Evolutionary conservation across 345 rosid genomes (phyloP).

Genomic region (Leavenworthia alabamica): DNA sequence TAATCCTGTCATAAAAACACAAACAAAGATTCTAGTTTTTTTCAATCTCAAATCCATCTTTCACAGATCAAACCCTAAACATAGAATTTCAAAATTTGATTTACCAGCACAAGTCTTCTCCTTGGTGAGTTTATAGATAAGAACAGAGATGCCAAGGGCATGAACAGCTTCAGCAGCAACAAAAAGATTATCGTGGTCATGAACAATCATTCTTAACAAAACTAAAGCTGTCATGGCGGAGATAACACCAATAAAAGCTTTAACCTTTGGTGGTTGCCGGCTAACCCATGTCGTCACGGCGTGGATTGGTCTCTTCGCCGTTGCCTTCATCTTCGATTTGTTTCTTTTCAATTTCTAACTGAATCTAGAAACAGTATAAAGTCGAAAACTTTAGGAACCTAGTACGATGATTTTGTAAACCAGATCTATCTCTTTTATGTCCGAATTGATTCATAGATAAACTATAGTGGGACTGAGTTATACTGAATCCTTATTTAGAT

Average conservation of each 20-base stretch:
- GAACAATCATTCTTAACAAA: constrained; percentile 63
- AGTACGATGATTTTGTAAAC: constrained; percentile 3
- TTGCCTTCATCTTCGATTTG: constrained; percentile 42
- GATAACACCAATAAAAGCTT: constrained; percentile 56
- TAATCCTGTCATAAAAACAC: constrained; percentile 43
- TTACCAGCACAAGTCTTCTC: constrained; percentile 89
- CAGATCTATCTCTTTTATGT: constrained; percentile 14
- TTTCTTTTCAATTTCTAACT: neutral
- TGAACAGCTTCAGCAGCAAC: constrained; percentile 90
- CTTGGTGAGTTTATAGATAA: constrained; percentile 80
- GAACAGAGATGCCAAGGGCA: constrained; percentile 74
- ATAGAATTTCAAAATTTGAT: neutral
- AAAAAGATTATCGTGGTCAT: constrained; percentile 87
- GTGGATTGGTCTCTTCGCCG: constrained; percentile 54
- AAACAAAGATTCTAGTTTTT: neutral
- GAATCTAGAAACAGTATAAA: neutral
- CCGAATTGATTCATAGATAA: neutral
- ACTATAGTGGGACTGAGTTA: too few species aligned
- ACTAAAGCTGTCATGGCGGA: constrained; percentile 67
- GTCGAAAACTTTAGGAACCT: constrained; percentile 4
- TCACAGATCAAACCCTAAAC: neutral
- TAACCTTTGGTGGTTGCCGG: constrained; percentile 83
- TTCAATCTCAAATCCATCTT: neutral
- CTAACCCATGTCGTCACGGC: constrained; percentile 69
- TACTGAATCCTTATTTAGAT: too few species aligned